Evolutionary conservation across 2,329 filamentous ascomycete genomes (phyloP).

Genomic region (Botryotinia calthae): DNA sequence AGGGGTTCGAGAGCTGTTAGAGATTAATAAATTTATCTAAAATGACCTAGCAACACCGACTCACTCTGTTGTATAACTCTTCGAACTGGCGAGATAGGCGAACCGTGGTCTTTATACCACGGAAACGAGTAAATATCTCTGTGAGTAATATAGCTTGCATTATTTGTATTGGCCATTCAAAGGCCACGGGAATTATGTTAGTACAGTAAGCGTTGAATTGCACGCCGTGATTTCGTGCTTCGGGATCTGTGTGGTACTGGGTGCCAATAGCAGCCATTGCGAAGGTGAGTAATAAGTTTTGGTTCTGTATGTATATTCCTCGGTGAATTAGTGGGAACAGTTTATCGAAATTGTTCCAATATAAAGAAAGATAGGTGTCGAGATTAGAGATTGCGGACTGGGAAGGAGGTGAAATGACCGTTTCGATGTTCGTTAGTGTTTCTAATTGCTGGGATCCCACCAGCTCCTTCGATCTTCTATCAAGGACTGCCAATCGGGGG

Average conservation of each 20-base stretch:
- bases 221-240: conserved; percentile 33
- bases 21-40: conserved; percentile 2
- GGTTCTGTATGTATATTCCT: conserved; percentile 30
- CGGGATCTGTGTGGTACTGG: conserved; percentile 33
- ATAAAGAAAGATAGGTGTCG: conserved; percentile 33
- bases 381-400: conserved; percentile 27
- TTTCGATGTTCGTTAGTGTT: conserved; percentile 23
- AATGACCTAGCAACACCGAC: conserved; percentile 17
- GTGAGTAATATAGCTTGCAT: conserved; percentile 39
- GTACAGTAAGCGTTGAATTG: conserved; percentile 35
- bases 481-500: conserved; percentile 32
- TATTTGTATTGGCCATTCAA: conserved; percentile 31
- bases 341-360: conserved; percentile 34
- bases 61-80: conserved; percentile 34
- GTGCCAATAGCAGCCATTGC: conserved; percentile 38
- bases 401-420: conserved; percentile 21
- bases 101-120: conserved; percentile 33
- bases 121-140: conserved; percentile 36
- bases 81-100: conserved; percentile 34
- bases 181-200: conserved; percentile 31
- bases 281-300: conserved; percentile 30
- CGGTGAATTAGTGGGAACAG: conserved; percentile 36
- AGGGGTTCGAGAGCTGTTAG: conserved; percentile 1
- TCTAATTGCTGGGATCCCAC: conserved; percentile 28
- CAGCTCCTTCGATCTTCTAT: conserved; percentile 30